Evolutionary conservation across 2,329 filamentous ascomycete genomes (phyloP), one percentile per base, ranked within the genome.

Genomic region (Calcarisporium arbuscula): DNA sequence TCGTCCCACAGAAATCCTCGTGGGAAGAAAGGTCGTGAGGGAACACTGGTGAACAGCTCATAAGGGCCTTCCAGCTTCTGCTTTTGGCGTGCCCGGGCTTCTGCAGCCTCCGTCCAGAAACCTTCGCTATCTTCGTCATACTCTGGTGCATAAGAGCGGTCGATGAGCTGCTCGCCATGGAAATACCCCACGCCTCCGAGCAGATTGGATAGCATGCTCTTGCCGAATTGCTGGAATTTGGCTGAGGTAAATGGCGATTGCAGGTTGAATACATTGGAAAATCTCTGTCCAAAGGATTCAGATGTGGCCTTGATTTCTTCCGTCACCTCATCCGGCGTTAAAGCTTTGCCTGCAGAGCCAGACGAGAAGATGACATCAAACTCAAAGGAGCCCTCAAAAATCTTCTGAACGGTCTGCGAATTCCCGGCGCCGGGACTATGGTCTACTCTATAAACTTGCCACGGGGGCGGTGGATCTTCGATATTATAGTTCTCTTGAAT

Each of bases 1-100:
- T 98, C 92, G 50, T 98, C 92, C 92, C 92, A 98, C 5, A 96
- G 70, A 57, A 98, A 98, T 1, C 92, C 92, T 41, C 92, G 76
- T 2, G 92, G 92, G 62, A 98, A 98, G 67, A 98, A 98, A 0
- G 92, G 85, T 5, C 92, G 73, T 8, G 90, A 96, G 0, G 92
- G 92, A 37, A 96, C 82, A 49, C 81, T 86, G 6, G 89, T 94
- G 56, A 89, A 96, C 3, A 98, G 74, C 57, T 95, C 86, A 35
- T 82, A 85, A 2, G 90, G 87, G 0, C 86, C 86, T 52, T 94
- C 88, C 1, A 82, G 61, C 40, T 77, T 68, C 44, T 88, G 80
- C 43, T 77, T 62, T 36, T 77, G 80, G 39, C 79, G 77, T 17
- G 68, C 73, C 38, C 87, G 75, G 5, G 89, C 90, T 51, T 83